Conservation (phyloP, 108 stramenopile genomes). For the Aureococcus anophagefferens region DNA sequence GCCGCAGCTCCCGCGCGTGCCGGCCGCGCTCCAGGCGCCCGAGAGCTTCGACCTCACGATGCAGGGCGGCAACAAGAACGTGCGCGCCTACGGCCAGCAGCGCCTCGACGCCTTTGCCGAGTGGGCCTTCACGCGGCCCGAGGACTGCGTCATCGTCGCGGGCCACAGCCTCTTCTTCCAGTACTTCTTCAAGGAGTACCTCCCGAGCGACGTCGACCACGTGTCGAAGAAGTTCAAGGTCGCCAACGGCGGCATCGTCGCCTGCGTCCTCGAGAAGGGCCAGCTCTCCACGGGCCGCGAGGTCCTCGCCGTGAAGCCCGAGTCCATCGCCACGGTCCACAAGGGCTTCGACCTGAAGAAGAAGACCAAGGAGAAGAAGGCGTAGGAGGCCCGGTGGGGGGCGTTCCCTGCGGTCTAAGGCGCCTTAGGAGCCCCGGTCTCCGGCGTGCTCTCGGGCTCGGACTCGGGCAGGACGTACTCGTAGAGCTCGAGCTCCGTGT, state of each 20-base stretch:
- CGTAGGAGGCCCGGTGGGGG: no score
- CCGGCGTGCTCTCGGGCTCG: no score
- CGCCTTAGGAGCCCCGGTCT: no score
- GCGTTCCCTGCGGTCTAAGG: no score
- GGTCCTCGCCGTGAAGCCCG: background rate
- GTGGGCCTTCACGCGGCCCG: slow-evolving; percentile 9
- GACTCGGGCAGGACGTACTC: no score
- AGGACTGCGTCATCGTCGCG: slow-evolving; percentile 10
- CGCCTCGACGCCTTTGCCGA: slow-evolving; percentile 8
- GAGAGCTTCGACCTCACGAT: background rate
- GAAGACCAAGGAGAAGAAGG: no score
- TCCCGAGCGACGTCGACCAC: slow-evolving; percentile 4
- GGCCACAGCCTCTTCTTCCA: slow-evolving; percentile 19
- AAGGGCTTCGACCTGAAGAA: background rate
- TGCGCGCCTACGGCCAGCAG: background rate
- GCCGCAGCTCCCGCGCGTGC: slow-evolving; percentile 7
- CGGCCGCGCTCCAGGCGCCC: background rate
- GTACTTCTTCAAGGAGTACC: slow-evolving; percentile 8
- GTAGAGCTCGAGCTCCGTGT: no score
- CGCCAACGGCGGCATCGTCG: slow-evolving; percentile 13
- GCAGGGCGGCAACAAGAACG: slow-evolving; percentile 8
- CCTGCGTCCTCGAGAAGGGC: slow-evolving; percentile 1
- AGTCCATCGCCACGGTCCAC: background rate
- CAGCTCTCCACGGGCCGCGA: no score
- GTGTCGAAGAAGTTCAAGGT: slow-evolving; percentile 6